phyloP scores from a whole-genome alignment of 305 asterid species.

The Fraxinus paxiana region DNA sequence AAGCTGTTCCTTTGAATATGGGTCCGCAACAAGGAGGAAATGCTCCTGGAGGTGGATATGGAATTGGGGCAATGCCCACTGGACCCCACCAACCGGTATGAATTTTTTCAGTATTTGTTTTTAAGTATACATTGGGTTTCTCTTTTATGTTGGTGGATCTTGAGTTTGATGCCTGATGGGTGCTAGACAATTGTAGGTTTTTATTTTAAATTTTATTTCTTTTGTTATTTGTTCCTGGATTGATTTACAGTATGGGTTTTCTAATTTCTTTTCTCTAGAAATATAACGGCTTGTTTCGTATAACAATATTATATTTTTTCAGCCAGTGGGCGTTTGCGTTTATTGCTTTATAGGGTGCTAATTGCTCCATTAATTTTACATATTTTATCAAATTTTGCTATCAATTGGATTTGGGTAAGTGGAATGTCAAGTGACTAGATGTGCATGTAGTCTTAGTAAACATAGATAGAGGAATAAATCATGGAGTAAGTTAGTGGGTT shows the following conservation, averaged over 20 bases:
- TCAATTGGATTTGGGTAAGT: neutral
- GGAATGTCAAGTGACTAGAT: neutral
- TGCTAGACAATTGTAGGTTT: neutral
- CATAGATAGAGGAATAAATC: neutral
- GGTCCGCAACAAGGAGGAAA: constrained; percentile 27
- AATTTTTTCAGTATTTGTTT: neutral
- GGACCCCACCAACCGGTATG: constrained; percentile 36
- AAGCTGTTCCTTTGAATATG: constrained; percentile 15
- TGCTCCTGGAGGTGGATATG: constrained; percentile 9
- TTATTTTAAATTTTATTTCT: neutral
- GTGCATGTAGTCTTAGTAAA: neutral
- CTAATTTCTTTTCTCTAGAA: neutral
- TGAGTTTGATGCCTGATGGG: neutral
- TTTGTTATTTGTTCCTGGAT: neutral
- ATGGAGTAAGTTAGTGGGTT: neutral
- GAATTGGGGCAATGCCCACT: constrained; percentile 6
- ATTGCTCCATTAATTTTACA: neutral
- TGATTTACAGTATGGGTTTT: neutral
- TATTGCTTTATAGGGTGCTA: neutral
- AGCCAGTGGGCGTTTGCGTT: neutral
- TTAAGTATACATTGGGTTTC: neutral
- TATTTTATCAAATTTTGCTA: neutral
- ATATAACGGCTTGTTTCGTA: no score
- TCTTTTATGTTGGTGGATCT: neutral
- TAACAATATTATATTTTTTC: neutral